Percentiles rank a stretch among this genome's conserved stretches.
Conservation (phyloP, 306 rosid species). For the Fragaria ananassa region DNA sequence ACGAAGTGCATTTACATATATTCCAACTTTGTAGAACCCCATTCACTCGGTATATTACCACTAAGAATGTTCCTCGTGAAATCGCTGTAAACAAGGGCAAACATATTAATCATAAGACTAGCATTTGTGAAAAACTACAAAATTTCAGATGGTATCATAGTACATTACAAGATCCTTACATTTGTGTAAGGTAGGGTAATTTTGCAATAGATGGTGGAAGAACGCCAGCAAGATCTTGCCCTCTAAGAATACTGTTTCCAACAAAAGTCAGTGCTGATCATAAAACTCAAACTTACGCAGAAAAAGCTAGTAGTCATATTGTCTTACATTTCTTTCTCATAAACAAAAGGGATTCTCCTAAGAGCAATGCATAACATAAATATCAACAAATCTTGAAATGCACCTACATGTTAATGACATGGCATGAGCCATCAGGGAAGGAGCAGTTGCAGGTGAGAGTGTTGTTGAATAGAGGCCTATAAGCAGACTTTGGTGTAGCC, state of each 20-base stretch:
- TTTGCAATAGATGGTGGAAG: conserved; percentile 13
- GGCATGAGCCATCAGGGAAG: background rate
- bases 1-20: conserved; percentile 5
- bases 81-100: conserved; percentile 1
- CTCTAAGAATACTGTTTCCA: background rate
- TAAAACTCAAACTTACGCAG: background rate
- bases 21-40: background rate
- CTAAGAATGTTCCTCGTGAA: conserved; percentile 14
- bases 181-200: conserved; percentile 7
- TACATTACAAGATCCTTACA: background rate
- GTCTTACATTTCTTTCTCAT: background rate
- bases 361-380: background rate
- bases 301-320: background rate
- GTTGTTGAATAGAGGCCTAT: conserved; percentile 13
- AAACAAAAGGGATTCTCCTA: background rate
- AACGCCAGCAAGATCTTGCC: conserved; percentile 21
- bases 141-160: background rate
- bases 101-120: background rate
- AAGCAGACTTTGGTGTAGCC: conserved; percentile 1
- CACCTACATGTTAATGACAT: conserved; percentile 12
- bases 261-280: background rate
- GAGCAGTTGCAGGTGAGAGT: conserved; percentile 24
- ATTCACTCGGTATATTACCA: conserved; percentile 22
- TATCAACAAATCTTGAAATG: background rate
- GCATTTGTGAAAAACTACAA: background rate